These are phyloP conservation scores for Selenicereus undatus DNA, from an alignment of 148 eudicot species.

Conservation along the genomic window DNA sequence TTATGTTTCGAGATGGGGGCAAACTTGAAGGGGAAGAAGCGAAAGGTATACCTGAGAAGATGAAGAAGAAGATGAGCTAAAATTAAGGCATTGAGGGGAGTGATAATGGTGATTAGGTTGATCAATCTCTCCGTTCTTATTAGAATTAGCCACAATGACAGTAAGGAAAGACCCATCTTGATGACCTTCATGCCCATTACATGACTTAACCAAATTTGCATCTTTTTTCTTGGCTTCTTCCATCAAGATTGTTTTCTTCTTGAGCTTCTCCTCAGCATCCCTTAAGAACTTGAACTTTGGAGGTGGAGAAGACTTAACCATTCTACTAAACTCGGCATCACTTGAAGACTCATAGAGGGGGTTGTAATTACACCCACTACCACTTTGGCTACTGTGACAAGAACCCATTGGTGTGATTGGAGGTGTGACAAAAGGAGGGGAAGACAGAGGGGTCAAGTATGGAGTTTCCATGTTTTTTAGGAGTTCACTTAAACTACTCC, in stretches of 20 bases:
- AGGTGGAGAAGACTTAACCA: conserved; percentile 57
- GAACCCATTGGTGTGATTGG: conserved; percentile 45
- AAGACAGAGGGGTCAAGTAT: conserved; percentile 55
- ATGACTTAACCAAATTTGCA: not conserved
- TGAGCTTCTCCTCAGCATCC: conserved; percentile 71
- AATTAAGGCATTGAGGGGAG: conserved; percentile 8
- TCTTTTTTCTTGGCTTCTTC: conserved; percentile 10
- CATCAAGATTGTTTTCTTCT: conserved; percentile 29
- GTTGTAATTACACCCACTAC: conserved; percentile 23
- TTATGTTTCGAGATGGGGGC: conserved; percentile 12
- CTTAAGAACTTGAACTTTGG: conserved; percentile 67
- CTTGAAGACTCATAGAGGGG: conserved; percentile 43
- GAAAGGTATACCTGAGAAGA: conserved; percentile 41
- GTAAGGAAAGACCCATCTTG: conserved; percentile 47
- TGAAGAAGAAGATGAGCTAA: conserved; percentile 25
- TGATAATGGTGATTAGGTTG: conserved; percentile 19
- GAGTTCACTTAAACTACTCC: conserved; percentile 49
- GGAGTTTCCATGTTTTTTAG: conserved; percentile 39
- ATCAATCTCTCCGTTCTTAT: conserved; percentile 24
- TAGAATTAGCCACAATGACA: conserved; percentile 35
- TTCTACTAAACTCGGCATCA: conserved; percentile 60
- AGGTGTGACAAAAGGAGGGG: conserved; percentile 62
- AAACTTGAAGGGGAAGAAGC: conserved; percentile 32
- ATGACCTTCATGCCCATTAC: conserved; percentile 20
- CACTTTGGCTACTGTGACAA: conserved; percentile 12